These are phyloP conservation scores for Gardenia jasminoides DNA, from an alignment of 257 asterid genomes.

Conservation along the genomic window DNA sequence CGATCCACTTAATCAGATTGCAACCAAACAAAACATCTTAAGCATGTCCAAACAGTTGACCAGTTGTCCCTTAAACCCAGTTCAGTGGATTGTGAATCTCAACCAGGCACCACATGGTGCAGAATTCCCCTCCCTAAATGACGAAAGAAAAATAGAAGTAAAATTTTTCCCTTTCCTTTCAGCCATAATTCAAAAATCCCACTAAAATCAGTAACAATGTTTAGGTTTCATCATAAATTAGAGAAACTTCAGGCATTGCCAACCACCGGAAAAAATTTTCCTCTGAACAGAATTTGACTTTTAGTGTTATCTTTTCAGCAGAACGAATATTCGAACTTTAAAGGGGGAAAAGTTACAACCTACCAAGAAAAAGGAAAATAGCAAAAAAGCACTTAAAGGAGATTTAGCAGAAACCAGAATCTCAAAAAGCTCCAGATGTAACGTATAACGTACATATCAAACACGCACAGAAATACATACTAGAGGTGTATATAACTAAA, in stretches of 20 bases:
- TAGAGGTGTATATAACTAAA: not conserved
- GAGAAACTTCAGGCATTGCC: not conserved
- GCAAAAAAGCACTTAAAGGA: not conserved
- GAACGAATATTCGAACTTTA: slow-evolving; percentile 8
- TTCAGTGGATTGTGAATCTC: too few relatives aligned
- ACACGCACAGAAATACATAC: not conserved
- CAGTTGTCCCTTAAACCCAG: not conserved
- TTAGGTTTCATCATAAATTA: not conserved
- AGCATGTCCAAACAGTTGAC: not conserved
- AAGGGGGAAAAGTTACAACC: not conserved
- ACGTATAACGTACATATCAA: not conserved
- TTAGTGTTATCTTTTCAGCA: not conserved
- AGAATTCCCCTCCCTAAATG: too few relatives aligned
- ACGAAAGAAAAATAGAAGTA: too few relatives aligned
- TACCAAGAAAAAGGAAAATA: not conserved
- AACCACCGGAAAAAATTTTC: not conserved
- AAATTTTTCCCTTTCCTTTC: not conserved
- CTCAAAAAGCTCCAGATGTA: not conserved
- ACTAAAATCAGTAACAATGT: not conserved
- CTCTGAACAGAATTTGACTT: not conserved
- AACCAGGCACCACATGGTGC: too few relatives aligned
- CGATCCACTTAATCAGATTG: too few relatives aligned
- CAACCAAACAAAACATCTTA: not conserved
- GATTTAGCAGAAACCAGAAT: not conserved
- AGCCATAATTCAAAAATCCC: not conserved